Evolutionary conservation across 176 grass and related monocot species (phyloP), one percentile per base, ranked within the genome.

Genomic region (Cenchrus purpureus): DNA sequence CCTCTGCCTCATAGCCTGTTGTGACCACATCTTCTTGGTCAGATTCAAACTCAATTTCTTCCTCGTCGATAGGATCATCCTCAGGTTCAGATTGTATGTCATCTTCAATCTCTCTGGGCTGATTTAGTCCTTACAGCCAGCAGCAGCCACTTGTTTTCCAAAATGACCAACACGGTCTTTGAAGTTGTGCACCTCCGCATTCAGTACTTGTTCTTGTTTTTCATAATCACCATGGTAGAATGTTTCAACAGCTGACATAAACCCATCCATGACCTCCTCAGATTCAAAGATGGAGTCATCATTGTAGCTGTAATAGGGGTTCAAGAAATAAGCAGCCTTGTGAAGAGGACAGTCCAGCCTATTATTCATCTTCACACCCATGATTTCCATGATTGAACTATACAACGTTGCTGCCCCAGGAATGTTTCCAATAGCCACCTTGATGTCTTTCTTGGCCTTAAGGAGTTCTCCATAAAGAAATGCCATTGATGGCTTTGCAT

Each of bases 301-400:
- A 73, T 52, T 49, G 22, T 73, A 73, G 12, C 70, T 73, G 14
- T 52, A 73, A 31, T 73, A 73, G 8, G 70, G 70, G 6, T 73
- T 73, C 12, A 73, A 73, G 4, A 73, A 52, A n/a, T 49, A 73
- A 2, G 46, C 70, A 25, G 12, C 48, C 48, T 15, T 13, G 45
- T 72, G 69, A 1, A 72, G 13, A 29, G 71, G 48, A 31, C 7
- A 16, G 22, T 73, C 71, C 4, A 73, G 11, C 46, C 71, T 74
- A 15, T 54, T 5, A 0, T 54, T 74, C 46, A 74, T 74, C 25
- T 54, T 74, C 0, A 1, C 28, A 54, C 54, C 49, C 16, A 74
- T 74, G 22, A 74, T 74, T 7, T 14, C 17, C 3, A 70, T 70
- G 42, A 70, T 22, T 5, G 3, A 14, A 32, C 4, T 65, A 7